phyloP scores from a whole-genome alignment of 352 stramenopile genomes.

The Phytophthora ohioensis region DNA sequence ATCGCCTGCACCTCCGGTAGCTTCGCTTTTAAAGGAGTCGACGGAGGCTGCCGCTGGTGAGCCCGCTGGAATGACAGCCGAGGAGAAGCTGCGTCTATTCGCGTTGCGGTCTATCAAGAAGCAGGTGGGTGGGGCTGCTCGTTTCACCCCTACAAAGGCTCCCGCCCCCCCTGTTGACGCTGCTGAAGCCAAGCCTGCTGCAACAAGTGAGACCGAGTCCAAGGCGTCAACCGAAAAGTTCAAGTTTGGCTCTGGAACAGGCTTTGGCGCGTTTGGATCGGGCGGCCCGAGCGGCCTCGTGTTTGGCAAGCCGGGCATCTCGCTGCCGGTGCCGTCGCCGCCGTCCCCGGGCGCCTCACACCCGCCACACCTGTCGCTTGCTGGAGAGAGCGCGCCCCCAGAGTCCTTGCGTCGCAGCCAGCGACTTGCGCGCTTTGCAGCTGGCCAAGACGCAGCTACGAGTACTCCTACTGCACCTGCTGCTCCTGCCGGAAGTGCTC shows the following conservation, averaged over 20 bases:
- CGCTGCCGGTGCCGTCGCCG: constrained; percentile 68
- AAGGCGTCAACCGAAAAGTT: constrained; percentile 40
- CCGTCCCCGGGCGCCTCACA: constrained; percentile 43
- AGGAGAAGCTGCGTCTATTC: constrained; percentile 74
- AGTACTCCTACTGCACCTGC: constrained; percentile 11
- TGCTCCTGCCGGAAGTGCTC: constrained; percentile 20
- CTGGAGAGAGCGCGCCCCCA: constrained; percentile 32
- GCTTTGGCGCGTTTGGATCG: constrained; percentile 60
- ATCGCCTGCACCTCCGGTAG: constrained; percentile 18
- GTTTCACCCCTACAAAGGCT: constrained; percentile 40
- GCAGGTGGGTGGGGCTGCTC: constrained; percentile 44
- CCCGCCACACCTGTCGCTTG: constrained; percentile 31
- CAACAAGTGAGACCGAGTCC: constrained; percentile 24
- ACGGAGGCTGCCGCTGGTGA: constrained; percentile 17
- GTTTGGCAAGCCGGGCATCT: constrained; percentile 83
- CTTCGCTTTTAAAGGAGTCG: constrained; percentile 21
- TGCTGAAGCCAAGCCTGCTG: constrained; percentile 32
- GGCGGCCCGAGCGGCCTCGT: constrained; percentile 65
- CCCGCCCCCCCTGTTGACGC: constrained; percentile 13
- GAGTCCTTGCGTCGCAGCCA: constrained; percentile 58
- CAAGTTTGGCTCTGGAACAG: constrained; percentile 39
- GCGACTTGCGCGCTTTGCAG: constrained; percentile 57
- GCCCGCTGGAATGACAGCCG: constrained; percentile 43
- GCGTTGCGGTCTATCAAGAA: constrained; percentile 79
- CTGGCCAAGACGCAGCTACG: constrained; percentile 26